Evolutionary conservation across 805 yeast species (phyloP), one percentile per base, ranked within the genome.

Genomic region (Yamadazyma paraphyllophila): DNA sequence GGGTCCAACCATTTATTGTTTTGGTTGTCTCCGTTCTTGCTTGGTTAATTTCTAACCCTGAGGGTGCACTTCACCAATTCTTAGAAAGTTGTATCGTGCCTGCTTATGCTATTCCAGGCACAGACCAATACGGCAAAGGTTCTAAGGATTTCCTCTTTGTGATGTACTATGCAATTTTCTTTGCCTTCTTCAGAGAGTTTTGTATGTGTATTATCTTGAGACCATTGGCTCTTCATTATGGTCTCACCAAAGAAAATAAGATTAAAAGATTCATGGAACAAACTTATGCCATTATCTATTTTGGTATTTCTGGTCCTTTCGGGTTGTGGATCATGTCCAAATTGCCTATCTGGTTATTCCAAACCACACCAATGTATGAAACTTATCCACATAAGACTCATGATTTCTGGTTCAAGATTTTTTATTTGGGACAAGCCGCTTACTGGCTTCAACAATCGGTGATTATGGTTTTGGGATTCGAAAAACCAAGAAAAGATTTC

Each of bases 361-460:
- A 87, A 61, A 94, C 97, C 2, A 73, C 81, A 3, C 82, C 88
- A 31, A 86, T 92, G 73, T 94, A 89, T 66, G 76, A 63, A 48
- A 70, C 78, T 20, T 92, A 85, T 63, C 99, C 99, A 6, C 98
- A 94, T 68, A 73, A 78, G 49, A 74, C 84, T 29, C 87, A 86
- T 59, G 84, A 78, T 46, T 76, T 71, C 49, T 71, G 75, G 46
- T 85, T 86, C 72, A 94, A 94, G 69, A 64, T 81, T 11, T 94
- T 85, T 62, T 94, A 94, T 63, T 72, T 94, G 50, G 82, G 87
- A 35, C 98, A 94, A 70, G 97, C 98, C 5, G 86, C 97, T 4
- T 94, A 89, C 66, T 94, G 99, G 99, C 82, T 90, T 16, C 99
- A 94, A 71, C 99, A 94, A 69, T 83, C 95, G 1, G 82, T 87